Evolutionary conservation across 2,329 filamentous ascomycete species (phyloP).

Genomic region (Phaeosphaeriaceae sp.): DNA sequence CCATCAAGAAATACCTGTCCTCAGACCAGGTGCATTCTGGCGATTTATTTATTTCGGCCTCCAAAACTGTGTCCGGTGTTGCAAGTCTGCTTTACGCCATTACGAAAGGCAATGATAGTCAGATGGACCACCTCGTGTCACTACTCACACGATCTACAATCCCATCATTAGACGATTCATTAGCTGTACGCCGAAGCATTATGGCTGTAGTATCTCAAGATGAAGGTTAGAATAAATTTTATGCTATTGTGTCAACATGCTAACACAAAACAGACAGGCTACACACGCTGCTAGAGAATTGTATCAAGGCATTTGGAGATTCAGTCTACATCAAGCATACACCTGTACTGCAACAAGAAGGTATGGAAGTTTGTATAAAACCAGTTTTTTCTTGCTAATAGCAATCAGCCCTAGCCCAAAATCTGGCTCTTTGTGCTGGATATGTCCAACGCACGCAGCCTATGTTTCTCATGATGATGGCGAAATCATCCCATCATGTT

Average conservation of each 20-base stretch:
- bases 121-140: slow-evolving; percentile 40
- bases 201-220: slow-evolving; percentile 49
- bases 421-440: slow-evolving; percentile 77
- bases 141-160: slow-evolving; percentile 50
- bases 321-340: slow-evolving; percentile 85
- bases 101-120: slow-evolving; percentile 31
- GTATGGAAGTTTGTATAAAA: slow-evolving; percentile 53
- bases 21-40: slow-evolving; percentile 13
- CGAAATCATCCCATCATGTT: slow-evolving; percentile 76
- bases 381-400: slow-evolving; percentile 21
- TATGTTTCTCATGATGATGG: slow-evolving; percentile 70
- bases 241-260: not conserved
- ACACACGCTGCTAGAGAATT: slow-evolving; percentile 68
- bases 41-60: slow-evolving; percentile 18
- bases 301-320: slow-evolving; percentile 78
- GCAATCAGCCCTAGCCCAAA: slow-evolving; percentile 74
- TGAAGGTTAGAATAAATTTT: slow-evolving; percentile 46
- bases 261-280: slow-evolving; percentile 52
- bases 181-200: slow-evolving; percentile 44
- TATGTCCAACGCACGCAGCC: slow-evolving; percentile 73
- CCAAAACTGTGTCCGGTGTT: slow-evolving; percentile 29
- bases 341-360: slow-evolving; percentile 86
- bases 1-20: slow-evolving; percentile 30
- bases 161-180: slow-evolving; percentile 35
- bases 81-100: slow-evolving; percentile 32